Evolutionary conservation across 73 alveolate genomes (phyloP).

Genomic region (Breviolum minutum): DNA sequence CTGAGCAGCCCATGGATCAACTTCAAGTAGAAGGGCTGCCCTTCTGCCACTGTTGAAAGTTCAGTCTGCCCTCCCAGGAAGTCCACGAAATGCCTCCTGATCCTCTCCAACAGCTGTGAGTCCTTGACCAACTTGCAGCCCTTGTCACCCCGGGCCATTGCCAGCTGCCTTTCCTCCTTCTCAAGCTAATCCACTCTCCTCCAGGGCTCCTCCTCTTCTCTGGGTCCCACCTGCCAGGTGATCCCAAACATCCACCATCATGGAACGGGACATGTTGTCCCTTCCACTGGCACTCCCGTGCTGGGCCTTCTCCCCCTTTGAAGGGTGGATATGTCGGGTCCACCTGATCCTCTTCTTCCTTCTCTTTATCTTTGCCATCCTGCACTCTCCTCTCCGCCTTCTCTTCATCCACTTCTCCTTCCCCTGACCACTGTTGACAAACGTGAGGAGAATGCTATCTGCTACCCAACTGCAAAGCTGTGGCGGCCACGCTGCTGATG

Average conservation of each 20-base stretch:
- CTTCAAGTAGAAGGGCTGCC: neutral
- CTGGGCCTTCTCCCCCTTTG: neutral
- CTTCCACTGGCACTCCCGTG: neutral
- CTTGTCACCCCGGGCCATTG: neutral
- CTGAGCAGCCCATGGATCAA: neutral
- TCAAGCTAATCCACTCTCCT: neutral
- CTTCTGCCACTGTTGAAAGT: neutral
- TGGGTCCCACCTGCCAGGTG: neutral
- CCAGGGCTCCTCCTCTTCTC: neutral
- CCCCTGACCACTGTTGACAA: neutral
- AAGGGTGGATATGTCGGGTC: neutral
- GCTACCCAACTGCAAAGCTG: conserved; percentile 21
- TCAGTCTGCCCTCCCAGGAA: neutral
- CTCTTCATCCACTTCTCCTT: neutral
- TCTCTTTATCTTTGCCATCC: neutral
- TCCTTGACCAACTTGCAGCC: neutral
- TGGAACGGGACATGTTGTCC: neutral
- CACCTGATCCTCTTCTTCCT: neutral
- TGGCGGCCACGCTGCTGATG: conserved; percentile 15
- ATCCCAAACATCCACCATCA: conserved; percentile 4
- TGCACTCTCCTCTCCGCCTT: neutral
- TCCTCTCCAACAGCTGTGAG: neutral
- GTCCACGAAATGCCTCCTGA: neutral
- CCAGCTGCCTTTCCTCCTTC: neutral
- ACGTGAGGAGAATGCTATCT: neutral